Evolutionary conservation across 805 yeast genomes (phyloP), one percentile per base, ranked within the genome.

Genomic region (Cyberlindnera samutprakarnensis): DNA sequence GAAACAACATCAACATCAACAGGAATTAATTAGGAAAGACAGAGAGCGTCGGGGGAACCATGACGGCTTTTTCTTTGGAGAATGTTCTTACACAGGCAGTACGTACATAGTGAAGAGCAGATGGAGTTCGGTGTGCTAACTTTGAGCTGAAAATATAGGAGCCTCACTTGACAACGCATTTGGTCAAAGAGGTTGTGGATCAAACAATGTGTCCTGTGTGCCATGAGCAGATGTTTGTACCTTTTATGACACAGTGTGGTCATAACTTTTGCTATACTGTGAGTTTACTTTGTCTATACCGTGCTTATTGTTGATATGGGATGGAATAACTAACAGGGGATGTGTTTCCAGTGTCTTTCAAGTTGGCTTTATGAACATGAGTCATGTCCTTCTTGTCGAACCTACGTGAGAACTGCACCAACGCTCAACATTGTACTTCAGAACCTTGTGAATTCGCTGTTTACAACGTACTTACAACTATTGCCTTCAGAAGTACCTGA

Each of bases 321-420:
- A 17, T 13, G 28, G 6, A 3, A 7, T 17, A 2, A 19, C 21
- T 19, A 19, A 19, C 21, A 19, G 7, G 7, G 10, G 10, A 8
- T 8, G 7, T 19, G 10, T 10, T 19, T 7, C 21, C 25, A 38
- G 30, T 72, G 90, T 49, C 49, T 79, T n/a, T 57, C 61, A 14
- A 63, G 66, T 16, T 81, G 92, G 90, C 68, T 79, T 28, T 59
- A 59, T 12, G 66, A 59, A 25, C 71, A 68, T 35, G 57, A 67
- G 32, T 64, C 72, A n/a, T 81, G 92, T 53, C 90, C 92, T 0
- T 61, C 77, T 7, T 81, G 90, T 45, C 63, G 90, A 18, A 50
- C 53, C 7, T 61, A 61, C 2, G 57, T 79, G 27, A 61, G 52
- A 19, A 55, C 56, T 3, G 55, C 61, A 9, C 90, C 90, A 1